Evolutionary conservation across 495 filamentous ascomycete genomes (phyloP), one percentile per base, ranked within the genome.

Genomic region (Astrocystis sublimbata): DNA sequence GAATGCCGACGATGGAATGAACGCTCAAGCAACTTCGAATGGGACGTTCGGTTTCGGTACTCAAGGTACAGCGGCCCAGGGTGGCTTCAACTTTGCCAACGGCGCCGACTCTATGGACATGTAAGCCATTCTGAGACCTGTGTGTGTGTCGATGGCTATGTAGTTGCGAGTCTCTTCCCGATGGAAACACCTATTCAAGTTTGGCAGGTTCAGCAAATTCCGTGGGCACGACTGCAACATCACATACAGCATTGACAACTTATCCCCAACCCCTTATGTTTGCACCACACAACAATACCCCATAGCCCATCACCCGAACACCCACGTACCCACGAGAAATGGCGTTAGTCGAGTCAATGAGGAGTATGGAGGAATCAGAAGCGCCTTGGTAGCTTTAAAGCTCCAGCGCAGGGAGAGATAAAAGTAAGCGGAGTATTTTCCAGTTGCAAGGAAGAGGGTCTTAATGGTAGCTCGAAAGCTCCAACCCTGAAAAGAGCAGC

Each of bases 61-160:
- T 65, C 84, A 83, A 64, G 71, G 68, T 24, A 83, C 86, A 59
- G 85, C 87, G 53, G 12, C 60, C 17, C 89, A 92, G 73, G 86
- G 86, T 58, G 87, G 89, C 53, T 98, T 98, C 85, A 97, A 88
- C 83, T 85, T 98, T 89, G 90, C 91, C 62, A 96, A 96, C 76
- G 93, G 91, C 55, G 82, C 83, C 54, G 94, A 97, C 75, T 91
- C 90, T 31, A 99, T 99, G 96, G 96, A 99, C 70, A 99, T 99
- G 94, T 98, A 90, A 87, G 63, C 46, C 35, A 40, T n/a, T n/a
- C n/a, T n/a, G n/a, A n/a, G n/a, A n/a, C n/a, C n/a, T n/a, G n/a
- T 24, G n/a, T 41, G 21, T 49, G 23, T 41, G 21, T 30, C 15
- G 45, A 57, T 65, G 67, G 59, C 64, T 53, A 46, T 30, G 38